Evolutionary conservation across 1,284 basidiomycete genomes (phyloP).

Genomic region (Erythrobasidium hasegawianum): DNA sequence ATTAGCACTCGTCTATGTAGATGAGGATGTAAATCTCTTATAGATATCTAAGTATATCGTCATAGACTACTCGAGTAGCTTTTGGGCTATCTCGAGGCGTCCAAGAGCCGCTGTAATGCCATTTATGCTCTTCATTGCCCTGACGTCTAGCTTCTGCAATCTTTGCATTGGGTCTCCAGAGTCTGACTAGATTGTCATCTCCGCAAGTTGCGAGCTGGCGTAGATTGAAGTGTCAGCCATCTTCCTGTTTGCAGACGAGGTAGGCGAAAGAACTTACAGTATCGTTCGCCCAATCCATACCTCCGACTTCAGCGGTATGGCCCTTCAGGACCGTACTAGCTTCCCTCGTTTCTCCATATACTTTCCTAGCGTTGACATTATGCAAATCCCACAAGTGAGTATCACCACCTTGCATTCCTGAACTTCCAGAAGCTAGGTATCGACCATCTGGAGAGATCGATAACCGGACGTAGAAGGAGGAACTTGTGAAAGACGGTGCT

Average conservation of each 20-base stretch:
- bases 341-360: conserved; percentile 23
- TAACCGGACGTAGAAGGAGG: conserved; percentile 43
- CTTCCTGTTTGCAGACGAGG: no score
- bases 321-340: conserved; percentile 34
- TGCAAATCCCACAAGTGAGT: conserved; percentile 23
- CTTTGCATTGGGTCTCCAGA: conserved; percentile 35
- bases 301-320: conserved; percentile 40
- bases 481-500: conserved; percentile 11
- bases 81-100: no score
- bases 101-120: neutral
- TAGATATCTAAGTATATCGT: neutral
- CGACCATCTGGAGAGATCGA: conserved; percentile 42
- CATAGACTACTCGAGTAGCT: no score
- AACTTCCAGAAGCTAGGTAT: conserved; percentile 41
- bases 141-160: conserved; percentile 8
- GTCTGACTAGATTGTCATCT: conserved; percentile 40
- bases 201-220: conserved; percentile 40
- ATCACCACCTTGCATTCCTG: conserved; percentile 13
- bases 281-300: conserved; percentile 41
- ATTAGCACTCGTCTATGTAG: no score
- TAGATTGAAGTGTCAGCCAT: no score
- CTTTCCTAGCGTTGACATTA: neutral
- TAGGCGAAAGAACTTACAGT: no score
- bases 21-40: no score
- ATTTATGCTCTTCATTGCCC: neutral